Conservation (phyloP, 768 basidiomycete genomes). For the Leucosporidium yakuticum region DNA sequence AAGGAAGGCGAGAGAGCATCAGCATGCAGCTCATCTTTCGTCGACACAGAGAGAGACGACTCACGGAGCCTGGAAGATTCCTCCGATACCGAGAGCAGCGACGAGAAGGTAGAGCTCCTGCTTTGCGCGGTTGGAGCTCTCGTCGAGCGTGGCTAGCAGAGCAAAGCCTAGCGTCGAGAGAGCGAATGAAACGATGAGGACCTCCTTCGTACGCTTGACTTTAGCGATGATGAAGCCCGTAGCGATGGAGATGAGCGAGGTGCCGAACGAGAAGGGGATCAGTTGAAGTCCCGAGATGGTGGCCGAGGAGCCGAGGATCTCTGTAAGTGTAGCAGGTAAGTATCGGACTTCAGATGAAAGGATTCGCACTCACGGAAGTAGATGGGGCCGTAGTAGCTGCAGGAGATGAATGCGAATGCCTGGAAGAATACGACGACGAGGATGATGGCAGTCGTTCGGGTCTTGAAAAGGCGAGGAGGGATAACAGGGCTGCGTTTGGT, state of each 20-base stretch:
- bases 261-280: slow-evolving; percentile 38
- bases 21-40: too few species aligned
- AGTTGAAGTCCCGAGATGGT: slow-evolving; percentile 32
- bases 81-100: slow-evolving; percentile 26
- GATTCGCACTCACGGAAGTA: neutral
- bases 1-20: too few species aligned
- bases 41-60: slow-evolving; percentile 9
- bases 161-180: slow-evolving; percentile 24
- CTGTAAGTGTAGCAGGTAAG: too few species aligned
- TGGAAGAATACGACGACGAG: slow-evolving; percentile 34
- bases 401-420: slow-evolving; percentile 28
- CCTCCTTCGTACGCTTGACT: slow-evolving; percentile 8
- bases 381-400: slow-evolving; percentile 27
- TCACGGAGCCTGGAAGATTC: slow-evolving; percentile 30
- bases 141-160: slow-evolving; percentile 35
- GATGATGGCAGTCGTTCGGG: slow-evolving; percentile 28
- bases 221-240: slow-evolving; percentile 29
- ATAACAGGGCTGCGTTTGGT: slow-evolving; percentile 46
- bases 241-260: slow-evolving; percentile 25
- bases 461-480: slow-evolving; percentile 43
- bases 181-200: slow-evolving; percentile 12
- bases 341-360: too few species aligned
- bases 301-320: slow-evolving; percentile 26
- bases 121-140: slow-evolving; percentile 22
- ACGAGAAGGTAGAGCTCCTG: slow-evolving; percentile 32